Conservation (phyloP, 2,329 filamentous ascomycete genomes). For the Xylariaceae sp. region DNA sequence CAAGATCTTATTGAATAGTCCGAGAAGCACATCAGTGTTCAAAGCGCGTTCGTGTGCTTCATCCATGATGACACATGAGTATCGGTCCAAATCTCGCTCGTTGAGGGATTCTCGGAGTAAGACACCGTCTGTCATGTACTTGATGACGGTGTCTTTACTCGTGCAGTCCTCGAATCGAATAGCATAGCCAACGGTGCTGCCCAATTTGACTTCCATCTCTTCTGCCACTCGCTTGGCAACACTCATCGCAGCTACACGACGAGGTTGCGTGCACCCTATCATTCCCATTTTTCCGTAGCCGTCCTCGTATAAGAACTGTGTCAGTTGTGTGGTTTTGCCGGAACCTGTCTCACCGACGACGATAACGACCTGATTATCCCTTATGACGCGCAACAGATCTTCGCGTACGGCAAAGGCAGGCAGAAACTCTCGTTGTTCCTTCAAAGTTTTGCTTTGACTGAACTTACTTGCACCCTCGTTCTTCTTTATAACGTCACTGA, state of each 20-base stretch:
- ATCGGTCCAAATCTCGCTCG: slow-evolving; percentile 88
- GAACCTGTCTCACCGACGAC: slow-evolving; percentile 97
- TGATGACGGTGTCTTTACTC: slow-evolving; percentile 90
- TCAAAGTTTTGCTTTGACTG: slow-evolving; percentile 84
- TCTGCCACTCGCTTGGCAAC: slow-evolving; percentile 97
- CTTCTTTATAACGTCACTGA: slow-evolving; percentile 86
- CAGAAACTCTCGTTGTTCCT: slow-evolving; percentile 87
- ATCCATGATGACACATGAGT: slow-evolving; percentile 99
- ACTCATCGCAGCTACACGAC: slow-evolving; percentile 97
- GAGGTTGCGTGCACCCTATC: slow-evolving; percentile 94
- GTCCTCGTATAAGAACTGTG: slow-evolving; percentile 93
- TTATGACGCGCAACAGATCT: slow-evolving; percentile 83
- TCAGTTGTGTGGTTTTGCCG: slow-evolving; percentile 95
- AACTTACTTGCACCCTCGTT: slow-evolving; percentile 83
- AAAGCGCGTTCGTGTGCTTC: slow-evolving; percentile 95
- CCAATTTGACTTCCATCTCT: slow-evolving; percentile 93
- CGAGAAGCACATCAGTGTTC: slow-evolving; percentile 97
- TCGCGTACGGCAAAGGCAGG: slow-evolving; percentile 96
- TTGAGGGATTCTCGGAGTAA: slow-evolving; percentile 88
- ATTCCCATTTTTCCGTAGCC: slow-evolving; percentile 84
- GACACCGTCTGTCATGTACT: slow-evolving; percentile 99
- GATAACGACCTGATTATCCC: slow-evolving; percentile 95
- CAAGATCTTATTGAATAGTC: slow-evolving; percentile 94
- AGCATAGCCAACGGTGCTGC: slow-evolving; percentile 86
- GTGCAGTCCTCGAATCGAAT: slow-evolving; percentile 99